Percentiles rank a stretch among this genome's conserved stretches.
These are phyloP conservation scores for Emmonsiellopsis sp. DNA, from an alignment of 2,329 filamentous ascomycete species.

Conservation along the genomic window DNA sequence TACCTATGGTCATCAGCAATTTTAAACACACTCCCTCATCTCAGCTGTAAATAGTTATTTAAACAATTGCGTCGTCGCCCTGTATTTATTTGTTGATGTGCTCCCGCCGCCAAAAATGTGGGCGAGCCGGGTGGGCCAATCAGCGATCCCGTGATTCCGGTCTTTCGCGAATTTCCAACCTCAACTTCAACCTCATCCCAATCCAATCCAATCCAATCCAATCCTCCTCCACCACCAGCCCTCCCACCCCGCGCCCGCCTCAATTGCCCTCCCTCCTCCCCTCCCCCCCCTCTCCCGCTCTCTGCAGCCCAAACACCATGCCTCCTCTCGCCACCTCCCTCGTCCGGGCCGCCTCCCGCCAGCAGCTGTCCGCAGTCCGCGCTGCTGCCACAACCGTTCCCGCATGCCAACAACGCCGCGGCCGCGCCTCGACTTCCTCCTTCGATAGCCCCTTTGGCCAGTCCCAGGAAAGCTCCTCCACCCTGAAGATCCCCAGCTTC, in stretches of 20 bases:
- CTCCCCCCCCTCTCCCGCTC: constrained; percentile 10
- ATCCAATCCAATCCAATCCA: constrained; percentile 5
- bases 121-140: constrained; percentile 23
- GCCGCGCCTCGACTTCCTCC: constrained; percentile 27
- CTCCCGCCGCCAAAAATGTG: no score
- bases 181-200: constrained; percentile 22
- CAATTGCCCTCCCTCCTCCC: constrained; percentile 8
- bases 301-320: constrained; percentile 39
- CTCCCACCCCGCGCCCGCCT: constrained; percentile 10
- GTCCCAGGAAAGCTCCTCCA: constrained; percentile 36
- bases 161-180: constrained; percentile 28
- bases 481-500: constrained; percentile 77
- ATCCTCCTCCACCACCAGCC: not conserved
- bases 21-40: no score
- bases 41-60: no score
- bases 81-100: not conserved
- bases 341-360: constrained; percentile 49
- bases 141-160: constrained; percentile 31
- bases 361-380: constrained; percentile 36
- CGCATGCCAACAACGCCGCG: constrained; percentile 27
- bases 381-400: constrained; percentile 27
- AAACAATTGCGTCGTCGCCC: not conserved
- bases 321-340: constrained; percentile 60
- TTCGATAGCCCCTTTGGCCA: constrained; percentile 50
- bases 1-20: no score